Base-by-base conservation (phyloP, 2,329 filamentous ascomycete genomes). In the Lachnellula arida region DNA sequence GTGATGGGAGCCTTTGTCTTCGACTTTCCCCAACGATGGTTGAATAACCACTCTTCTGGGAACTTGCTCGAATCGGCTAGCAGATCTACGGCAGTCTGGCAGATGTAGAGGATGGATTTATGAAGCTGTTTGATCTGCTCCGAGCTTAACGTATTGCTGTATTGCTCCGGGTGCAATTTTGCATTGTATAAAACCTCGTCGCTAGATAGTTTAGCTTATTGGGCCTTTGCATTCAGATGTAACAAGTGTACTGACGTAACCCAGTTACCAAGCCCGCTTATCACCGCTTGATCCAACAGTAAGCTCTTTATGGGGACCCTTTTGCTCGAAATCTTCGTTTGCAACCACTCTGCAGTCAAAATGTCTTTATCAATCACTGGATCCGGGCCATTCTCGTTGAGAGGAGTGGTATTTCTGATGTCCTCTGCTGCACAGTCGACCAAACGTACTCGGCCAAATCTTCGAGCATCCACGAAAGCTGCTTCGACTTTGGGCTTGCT, bases 261-360 rank as follows among this genome's bases (percentile, higher is more conserved):
- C 93, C 93, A 99, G 69, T 97, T 97, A 0, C 94, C 94, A 60
- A 99, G 89, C 7, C 94, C 94, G 66, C 89, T 94, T 59, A 97
- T 88, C 69, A 88, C 88, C 17, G 84, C 80, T 72, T 99, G 94
- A 68, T 97, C 90, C 3, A 97, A 78, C 12, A 99, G 76, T 19
- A 97, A 77, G 0, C 91, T 89, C 71, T 97, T 97, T 61, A 97
- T 81, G 0, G 93, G 92, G 0, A 97, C 89, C 65, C 84, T 89
- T 53, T 93, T 91, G 55, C 80, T 83, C 49, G 74, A 77, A 75
- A 97, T 78, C 71, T 90, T 88, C 54, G 78, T 72, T n/a, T 72
- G 74, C 17, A 99, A 73, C 80, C 89, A 97, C 0, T 84, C 80
- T 53, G 87, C 80, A 0, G 90, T 95, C 60, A 97, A 82, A 1